Percentiles rank a stretch among this genome's conserved stretches.
phyloP scores from a whole-genome alignment of 345 rosid genomes.

The Rhodamnia argentea region DNA sequence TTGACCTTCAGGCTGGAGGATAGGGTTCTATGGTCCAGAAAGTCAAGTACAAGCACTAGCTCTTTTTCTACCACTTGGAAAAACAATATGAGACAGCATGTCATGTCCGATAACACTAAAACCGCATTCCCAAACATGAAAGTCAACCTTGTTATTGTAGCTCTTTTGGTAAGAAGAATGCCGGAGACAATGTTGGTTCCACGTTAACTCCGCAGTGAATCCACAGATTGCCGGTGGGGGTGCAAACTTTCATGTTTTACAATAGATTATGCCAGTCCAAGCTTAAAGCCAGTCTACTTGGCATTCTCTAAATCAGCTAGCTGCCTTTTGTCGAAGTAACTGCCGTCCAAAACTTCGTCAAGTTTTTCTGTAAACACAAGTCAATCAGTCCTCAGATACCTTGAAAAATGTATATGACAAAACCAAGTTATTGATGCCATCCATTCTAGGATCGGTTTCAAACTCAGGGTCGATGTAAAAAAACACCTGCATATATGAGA shows the following conservation, averaged over 20 bases:
- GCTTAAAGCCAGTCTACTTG: background rate
- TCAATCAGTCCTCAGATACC: constrained; percentile 41
- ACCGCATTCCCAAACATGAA: background rate
- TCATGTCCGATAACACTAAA: background rate
- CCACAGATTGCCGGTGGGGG: background rate
- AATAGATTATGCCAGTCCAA: background rate
- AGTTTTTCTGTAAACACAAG: background rate
- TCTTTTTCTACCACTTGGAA: background rate
- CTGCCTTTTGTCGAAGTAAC: background rate
- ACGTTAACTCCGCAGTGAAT: background rate
- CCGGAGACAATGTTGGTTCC: background rate
- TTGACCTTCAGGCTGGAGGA: too few species aligned
- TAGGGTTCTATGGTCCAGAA: background rate
- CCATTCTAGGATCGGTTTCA: constrained; percentile 88
- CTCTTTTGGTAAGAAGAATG: background rate
- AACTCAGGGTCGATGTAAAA: constrained; percentile 94
- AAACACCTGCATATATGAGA: constrained; percentile 48
- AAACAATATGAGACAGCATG: too few species aligned
- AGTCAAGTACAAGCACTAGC: background rate
- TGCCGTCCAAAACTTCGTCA: background rate
- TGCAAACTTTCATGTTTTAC: background rate
- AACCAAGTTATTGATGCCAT: constrained; percentile 78
- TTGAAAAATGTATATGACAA: constrained; percentile 93
- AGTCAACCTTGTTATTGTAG: background rate
- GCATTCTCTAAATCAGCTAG: background rate